Evolutionary conservation across 495 filamentous ascomycete genomes (phyloP), one percentile per base, ranked within the genome.

Genomic region (Penicillium canariense): DNA sequence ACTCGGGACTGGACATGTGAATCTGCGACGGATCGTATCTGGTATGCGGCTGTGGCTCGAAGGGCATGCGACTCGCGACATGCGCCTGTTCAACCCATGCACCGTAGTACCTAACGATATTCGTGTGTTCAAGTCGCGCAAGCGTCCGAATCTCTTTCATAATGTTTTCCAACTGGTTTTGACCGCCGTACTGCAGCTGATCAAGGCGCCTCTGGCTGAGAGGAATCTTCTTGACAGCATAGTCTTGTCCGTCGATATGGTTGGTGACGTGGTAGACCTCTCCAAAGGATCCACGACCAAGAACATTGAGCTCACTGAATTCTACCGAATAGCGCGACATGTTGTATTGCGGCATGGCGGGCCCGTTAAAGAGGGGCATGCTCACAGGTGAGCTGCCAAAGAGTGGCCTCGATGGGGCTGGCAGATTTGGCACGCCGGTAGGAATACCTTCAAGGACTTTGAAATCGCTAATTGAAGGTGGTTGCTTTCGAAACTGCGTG

Each of bases 191-290:
- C 22, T 74, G 73, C 38, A 81, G 56, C 50, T 78, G 69, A 28
- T 75, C 69, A 9, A 80, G 65, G 10, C 78, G 69, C 51, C 61
- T 70, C 31, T 77, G 71, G 27, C 72, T 79, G 12, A 82, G 65
- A 11, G 77, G 73, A 10, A 82, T 77, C 51, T 80, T 82, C 55
- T 82, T 82, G 44, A 82, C 66, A 0, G 79, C 79, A 53, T 82
- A 82, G 30, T 69, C 63, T 46, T 77, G 77, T 3, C 73, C 75
- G 48, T 82, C 79, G 5, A 82, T 72, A 32, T 76, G 72, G 39
- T 82, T 78, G 14, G 59, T 72, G 32, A 76, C 79, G 36, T 79
- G 74, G 48, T 77, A 81, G 7, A 82, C 79, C 23, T 78, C 73
- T 5, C 79, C 79, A 50, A 80, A 82, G 2, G 77, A 78, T 4